Percentiles rank a stretch among this genome's conserved stretches.
These are phyloP conservation scores for Oryza nivara DNA, from an alignment of 176 grass and related monocot species.

Conservation along the genomic window DNA sequence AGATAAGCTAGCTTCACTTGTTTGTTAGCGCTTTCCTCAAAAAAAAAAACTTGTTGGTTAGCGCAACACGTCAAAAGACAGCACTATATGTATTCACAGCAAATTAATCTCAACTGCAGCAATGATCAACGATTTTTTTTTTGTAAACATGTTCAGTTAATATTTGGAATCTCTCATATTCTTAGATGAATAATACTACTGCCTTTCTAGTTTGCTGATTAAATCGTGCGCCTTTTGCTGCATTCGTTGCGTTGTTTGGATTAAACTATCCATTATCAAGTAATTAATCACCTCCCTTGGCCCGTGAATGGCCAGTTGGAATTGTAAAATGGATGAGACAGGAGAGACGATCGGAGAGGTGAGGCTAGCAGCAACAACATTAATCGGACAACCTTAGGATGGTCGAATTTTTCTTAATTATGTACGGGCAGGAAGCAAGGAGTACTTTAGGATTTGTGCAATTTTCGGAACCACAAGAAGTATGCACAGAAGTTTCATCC, in stretches of 20 bases:
- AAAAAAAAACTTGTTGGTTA: neutral
- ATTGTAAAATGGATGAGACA: neutral
- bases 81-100: neutral
- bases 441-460: neutral
- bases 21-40: neutral
- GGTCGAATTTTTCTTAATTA: neutral
- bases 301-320: neutral
- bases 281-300: neutral
- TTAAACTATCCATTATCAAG: neutral
- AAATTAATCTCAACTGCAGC: neutral
- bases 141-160: neutral
- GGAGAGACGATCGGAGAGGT: neutral
- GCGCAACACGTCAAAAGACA: constrained; percentile 38
- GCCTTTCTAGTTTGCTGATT: too few species aligned
- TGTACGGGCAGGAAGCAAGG: neutral
- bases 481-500: too few species aligned
- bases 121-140: neutral
- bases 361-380: neutral
- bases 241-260: constrained; percentile 15
- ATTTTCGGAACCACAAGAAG: neutral
- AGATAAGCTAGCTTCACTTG: constrained; percentile 32
- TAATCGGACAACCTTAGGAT: constrained; percentile 34
- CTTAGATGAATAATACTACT: too few species aligned
- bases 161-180: neutral
- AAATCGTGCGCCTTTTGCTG: neutral